Conservation (phyloP, 768 basidiomycete species). For the Rhodotorula babjevae region DNA sequence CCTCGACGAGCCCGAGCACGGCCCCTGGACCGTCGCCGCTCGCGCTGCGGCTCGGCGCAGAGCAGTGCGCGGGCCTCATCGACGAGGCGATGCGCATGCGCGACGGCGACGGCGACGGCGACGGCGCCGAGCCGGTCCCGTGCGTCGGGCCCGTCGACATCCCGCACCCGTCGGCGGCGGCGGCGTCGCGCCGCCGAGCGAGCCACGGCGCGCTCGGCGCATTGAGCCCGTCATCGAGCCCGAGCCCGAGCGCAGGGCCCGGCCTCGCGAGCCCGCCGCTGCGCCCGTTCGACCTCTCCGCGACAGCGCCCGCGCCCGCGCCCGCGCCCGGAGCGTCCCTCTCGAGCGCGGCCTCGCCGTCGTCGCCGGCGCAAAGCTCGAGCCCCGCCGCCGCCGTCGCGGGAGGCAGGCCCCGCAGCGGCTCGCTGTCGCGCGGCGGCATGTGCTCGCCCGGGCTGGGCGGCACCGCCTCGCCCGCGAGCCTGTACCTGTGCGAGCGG, state of each 20-base stretch:
- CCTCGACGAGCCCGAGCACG: background rate
- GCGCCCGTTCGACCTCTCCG: background rate
- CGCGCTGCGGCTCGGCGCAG: background rate
- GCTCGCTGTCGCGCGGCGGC: background rate
- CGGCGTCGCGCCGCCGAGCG: too few relatives aligned
- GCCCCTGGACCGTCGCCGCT: background rate
- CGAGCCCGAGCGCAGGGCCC: background rate
- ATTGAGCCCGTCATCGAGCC: too few relatives aligned
- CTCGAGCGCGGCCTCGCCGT: background rate
- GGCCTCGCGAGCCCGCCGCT: background rate
- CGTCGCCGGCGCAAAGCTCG: background rate
- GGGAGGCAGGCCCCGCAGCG: constrained; percentile 3
- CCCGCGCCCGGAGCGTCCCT: too few relatives aligned
- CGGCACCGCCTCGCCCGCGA: constrained; percentile 12
- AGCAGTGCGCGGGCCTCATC: background rate
- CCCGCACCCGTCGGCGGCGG: background rate
- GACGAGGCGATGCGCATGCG: background rate
- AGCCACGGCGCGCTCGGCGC: too few relatives aligned
- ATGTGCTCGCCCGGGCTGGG: background rate
- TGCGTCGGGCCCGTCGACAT: background rate
- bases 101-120: constrained; percentile 9
- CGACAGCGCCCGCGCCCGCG: too few relatives aligned
- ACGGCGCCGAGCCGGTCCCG: too few relatives aligned
- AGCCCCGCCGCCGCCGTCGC: background rate
- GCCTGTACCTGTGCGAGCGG: constrained; percentile 19